Evolutionary conservation across 495 filamentous ascomycete species (phyloP).

Genomic region (Penicillium waksmanii): DNA sequence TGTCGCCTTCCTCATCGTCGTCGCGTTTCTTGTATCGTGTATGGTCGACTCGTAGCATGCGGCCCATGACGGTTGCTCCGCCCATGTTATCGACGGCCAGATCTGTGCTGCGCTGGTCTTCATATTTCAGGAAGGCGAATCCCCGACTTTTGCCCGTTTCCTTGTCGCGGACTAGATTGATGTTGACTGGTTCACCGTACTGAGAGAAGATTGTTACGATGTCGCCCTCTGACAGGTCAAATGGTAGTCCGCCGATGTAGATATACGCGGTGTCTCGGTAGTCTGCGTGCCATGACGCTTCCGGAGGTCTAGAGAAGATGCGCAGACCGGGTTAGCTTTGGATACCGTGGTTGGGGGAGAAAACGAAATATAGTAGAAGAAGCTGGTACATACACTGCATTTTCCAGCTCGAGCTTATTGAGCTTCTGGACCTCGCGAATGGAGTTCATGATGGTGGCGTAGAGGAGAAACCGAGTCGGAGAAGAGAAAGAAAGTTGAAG

Average conservation of each 20-base stretch:
- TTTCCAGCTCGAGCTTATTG: slow-evolving; percentile 94
- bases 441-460: slow-evolving; percentile 71
- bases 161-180: slow-evolving; percentile 90
- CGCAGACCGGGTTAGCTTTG: slow-evolving; percentile 20
- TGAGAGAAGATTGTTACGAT: slow-evolving; percentile 97
- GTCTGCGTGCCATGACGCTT: slow-evolving; percentile 96
- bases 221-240: slow-evolving; percentile 93
- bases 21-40: slow-evolving; percentile 86
- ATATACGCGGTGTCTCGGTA: slow-evolving; percentile 97
- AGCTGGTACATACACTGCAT: slow-evolving; percentile 61
- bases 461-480: background rate
- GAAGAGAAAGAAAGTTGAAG: slow-evolving; percentile 21
- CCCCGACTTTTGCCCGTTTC: slow-evolving; percentile 93
- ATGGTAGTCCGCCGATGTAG: slow-evolving; percentile 93
- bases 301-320: slow-evolving; percentile 57
- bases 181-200: slow-evolving; percentile 88
- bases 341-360: slow-evolving; percentile 2
- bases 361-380: slow-evolving; percentile 8
- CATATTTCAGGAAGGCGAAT: slow-evolving; percentile 96
- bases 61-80: slow-evolving; percentile 79
- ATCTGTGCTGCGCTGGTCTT: slow-evolving; percentile 95
- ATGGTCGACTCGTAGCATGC: slow-evolving; percentile 87
- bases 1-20: slow-evolving; percentile 76
- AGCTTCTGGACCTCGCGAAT: slow-evolving; percentile 90
- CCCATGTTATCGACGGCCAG: slow-evolving; percentile 94